Conservation (phyloP, 108 stramenopile species). For the Discostella pseudostelligera region DNA sequence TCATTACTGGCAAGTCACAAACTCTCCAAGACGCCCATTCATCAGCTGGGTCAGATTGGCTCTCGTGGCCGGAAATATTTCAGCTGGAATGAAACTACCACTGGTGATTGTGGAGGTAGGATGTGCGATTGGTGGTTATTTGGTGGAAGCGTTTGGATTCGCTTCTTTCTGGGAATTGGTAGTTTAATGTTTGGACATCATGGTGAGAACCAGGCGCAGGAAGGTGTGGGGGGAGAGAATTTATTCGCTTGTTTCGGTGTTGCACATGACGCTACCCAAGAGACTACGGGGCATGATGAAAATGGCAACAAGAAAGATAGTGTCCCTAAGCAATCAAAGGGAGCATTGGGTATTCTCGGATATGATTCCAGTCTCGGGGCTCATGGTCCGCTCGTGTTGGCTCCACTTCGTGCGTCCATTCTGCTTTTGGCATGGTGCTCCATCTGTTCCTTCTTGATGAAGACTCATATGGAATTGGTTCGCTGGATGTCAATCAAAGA, state of each 20-base stretch:
- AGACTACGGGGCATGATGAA: not conserved
- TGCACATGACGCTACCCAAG: not conserved
- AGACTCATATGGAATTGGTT: constrained; percentile 22
- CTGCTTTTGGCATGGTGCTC: constrained; percentile 42
- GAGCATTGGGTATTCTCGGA: constrained; percentile 51
- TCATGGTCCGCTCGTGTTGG: constrained; percentile 55
- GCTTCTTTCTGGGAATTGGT: constrained; percentile 17
- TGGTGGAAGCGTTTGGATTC: constrained; percentile 41
- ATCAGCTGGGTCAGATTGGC: constrained; percentile 20
- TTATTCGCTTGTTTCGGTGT: constrained; percentile 43
- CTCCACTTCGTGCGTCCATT: constrained; percentile 37
- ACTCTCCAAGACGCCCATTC: constrained; percentile 19
- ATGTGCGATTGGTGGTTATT: constrained; percentile 45
- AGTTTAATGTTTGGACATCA: constrained; percentile 10
- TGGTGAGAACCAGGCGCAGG: constrained; percentile 1
- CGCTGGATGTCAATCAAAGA: constrained; percentile 6
- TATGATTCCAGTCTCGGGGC: constrained; percentile 75
- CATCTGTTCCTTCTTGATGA: constrained; percentile 29
- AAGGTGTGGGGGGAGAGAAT: constrained; percentile 28
- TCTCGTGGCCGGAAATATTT: constrained; percentile 30
- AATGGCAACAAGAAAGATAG: not conserved
- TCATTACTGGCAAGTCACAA: constrained; percentile 20
- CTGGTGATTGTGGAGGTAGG: constrained; percentile 27
- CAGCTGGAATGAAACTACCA: constrained; percentile 37
- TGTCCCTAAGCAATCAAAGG: not conserved